Conservation (phyloP, 495 filamentous ascomycete genomes). For the Penicillium atrosanguineum region DNA sequence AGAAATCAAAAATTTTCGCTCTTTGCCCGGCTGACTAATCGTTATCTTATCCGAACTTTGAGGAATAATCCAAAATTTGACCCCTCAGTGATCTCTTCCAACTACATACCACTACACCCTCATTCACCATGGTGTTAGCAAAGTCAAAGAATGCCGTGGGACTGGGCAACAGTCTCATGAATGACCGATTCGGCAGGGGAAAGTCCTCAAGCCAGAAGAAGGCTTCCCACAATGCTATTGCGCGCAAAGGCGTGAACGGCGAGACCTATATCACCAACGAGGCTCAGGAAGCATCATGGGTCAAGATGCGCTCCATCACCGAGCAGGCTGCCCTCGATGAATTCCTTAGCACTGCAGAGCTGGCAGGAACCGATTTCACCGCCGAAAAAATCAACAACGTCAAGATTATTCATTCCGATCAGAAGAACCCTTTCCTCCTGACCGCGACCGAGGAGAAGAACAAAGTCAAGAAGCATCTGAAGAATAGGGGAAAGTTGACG, state of each 20-base stretch:
- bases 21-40: conserved; percentile 21
- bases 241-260: conserved; percentile 42
- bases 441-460: conserved; percentile 81
- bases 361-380: conserved; percentile 97
- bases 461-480: conserved; percentile 73
- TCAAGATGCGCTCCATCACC: conserved; percentile 96
- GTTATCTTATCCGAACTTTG: conserved; percentile 32
- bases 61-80: conserved; percentile 32
- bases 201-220: conserved; percentile 71
- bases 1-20: conserved; percentile 2
- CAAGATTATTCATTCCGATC: conserved; percentile 94
- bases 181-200: conserved; percentile 87
- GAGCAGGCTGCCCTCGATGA: conserved; percentile 95
- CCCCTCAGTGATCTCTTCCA: conserved; percentile 23
- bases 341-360: conserved; percentile 80
- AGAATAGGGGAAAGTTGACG: conserved; percentile 73
- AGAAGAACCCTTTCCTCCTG: conserved; percentile 92
- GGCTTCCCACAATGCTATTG: conserved; percentile 54
- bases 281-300: conserved; percentile 46
- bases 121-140: conserved; percentile 76
- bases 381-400: conserved; percentile 98
- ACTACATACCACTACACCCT: conserved; percentile 7
- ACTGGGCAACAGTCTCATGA: conserved; percentile 90
- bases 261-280: conserved; percentile 50
- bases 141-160: conserved; percentile 95